Conservation (phyloP, 441 rosid genomes). For the Aquilaria agallochum region DNA sequence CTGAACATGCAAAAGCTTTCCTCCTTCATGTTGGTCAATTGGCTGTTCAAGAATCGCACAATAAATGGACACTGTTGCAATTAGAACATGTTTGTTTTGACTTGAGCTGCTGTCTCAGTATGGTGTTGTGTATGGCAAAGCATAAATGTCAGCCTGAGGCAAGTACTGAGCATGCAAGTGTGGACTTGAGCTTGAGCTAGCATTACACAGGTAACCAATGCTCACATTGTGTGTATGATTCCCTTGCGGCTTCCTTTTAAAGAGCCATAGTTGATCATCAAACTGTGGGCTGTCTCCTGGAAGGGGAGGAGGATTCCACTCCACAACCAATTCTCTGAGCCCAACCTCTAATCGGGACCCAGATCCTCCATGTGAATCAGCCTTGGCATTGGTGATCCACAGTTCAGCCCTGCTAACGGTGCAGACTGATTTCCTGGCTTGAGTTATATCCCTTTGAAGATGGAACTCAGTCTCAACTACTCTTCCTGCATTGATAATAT, state of each 20-base stretch:
- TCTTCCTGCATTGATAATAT: conserved; percentile 6
- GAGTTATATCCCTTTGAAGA: conserved; percentile 3
- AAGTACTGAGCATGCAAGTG: conserved; percentile 10
- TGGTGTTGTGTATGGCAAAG: conserved; percentile 14
- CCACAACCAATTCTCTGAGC: conserved; percentile 1
- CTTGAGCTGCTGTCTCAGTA: conserved; percentile 1
- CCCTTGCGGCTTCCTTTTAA: conserved; percentile 5
- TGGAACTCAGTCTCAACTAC: conserved; percentile 1
- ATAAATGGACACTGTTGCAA: no score
- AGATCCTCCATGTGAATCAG: neutral
- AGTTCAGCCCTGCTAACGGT: neutral
- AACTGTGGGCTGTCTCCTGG: conserved; percentile 2
- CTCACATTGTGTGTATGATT: neutral
- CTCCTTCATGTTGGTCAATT: no score
- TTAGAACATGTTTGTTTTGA: no score
- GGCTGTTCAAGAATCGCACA: no score
- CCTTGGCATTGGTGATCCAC: neutral
- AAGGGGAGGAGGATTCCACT: conserved; percentile 4
- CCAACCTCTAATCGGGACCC: neutral
- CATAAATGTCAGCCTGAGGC: conserved; percentile 7
- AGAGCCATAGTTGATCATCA: conserved; percentile 19
- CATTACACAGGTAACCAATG: neutral
- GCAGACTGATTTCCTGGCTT: neutral
- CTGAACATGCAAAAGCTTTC: no score
- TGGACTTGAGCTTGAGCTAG: neutral